Evolutionary conservation across 352 stramenopile genomes (phyloP).

Genomic region (Vaucheria bursata): DNA sequence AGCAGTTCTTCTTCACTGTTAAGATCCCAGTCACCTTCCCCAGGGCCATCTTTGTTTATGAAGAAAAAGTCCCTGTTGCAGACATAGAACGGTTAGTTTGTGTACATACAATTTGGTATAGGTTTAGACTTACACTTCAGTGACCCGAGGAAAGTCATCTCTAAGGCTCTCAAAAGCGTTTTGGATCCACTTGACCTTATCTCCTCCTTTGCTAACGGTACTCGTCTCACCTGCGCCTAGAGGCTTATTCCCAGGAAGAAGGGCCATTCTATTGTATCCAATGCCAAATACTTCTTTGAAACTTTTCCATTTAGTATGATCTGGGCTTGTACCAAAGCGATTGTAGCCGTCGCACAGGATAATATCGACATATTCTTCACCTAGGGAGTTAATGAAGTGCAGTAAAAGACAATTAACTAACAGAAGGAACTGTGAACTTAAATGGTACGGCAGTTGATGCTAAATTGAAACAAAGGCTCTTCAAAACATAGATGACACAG

Average conservation of each 20-base stretch:
- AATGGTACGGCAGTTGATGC: too few relatives aligned
- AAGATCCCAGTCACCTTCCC: too few relatives aligned
- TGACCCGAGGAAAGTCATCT: background rate
- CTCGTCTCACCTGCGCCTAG: background rate
- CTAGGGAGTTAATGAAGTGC: background rate
- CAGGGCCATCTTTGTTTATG: too few relatives aligned
- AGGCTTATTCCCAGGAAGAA: background rate
- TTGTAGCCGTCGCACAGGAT: background rate
- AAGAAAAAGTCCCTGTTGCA: too few relatives aligned
- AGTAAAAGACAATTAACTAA: too few relatives aligned
- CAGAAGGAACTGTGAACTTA: too few relatives aligned
- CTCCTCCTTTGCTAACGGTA: background rate
- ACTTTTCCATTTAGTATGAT: background rate
- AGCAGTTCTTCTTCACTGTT: too few relatives aligned
- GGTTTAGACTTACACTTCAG: background rate
- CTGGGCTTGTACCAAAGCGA: background rate
- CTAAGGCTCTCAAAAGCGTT: background rate
- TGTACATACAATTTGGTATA: too few relatives aligned
- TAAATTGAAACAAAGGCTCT: too few relatives aligned
- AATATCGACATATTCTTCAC: background rate
- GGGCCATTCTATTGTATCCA: conserved; percentile 1
- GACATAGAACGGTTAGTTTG: too few relatives aligned
- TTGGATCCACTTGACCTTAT: background rate
- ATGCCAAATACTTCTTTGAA: background rate
- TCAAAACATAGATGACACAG: too few relatives aligned